phyloP scores from a whole-genome alignment of 2,329 filamentous ascomycete species.

The Beauveria sp. region DNA sequence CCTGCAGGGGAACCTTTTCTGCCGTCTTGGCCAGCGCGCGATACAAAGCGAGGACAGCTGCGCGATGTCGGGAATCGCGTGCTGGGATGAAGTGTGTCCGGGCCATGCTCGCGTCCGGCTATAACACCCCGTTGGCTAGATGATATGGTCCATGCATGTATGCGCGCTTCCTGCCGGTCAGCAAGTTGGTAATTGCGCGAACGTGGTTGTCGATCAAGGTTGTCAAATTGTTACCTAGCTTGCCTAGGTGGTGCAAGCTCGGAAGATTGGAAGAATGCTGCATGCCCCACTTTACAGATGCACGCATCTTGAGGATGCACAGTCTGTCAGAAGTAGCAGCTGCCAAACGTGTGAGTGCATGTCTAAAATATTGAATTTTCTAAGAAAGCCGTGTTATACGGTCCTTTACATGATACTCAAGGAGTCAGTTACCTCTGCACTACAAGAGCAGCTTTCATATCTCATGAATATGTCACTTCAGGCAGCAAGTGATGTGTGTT shows the following conservation, averaged over 20 bases:
- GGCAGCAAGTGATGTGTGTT: too few relatives aligned
- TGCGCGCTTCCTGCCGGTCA: neutral
- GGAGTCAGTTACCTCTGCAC: too few relatives aligned
- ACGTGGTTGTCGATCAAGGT: neutral
- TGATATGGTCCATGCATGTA: neutral
- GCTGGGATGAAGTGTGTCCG: slow-evolving; percentile 37
- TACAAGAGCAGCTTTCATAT: too few relatives aligned
- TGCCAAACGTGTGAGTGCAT: too few relatives aligned
- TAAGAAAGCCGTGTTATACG: too few relatives aligned
- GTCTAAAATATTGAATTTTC: too few relatives aligned
- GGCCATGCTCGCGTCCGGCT: slow-evolving; percentile 17
- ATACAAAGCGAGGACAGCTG: slow-evolving; percentile 61
- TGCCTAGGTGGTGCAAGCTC: neutral
- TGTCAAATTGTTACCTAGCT: neutral
- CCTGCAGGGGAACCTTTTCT: slow-evolving; percentile 43
- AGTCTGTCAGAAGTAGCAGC: too few relatives aligned
- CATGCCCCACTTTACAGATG: neutral
- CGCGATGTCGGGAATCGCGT: slow-evolving; percentile 44
- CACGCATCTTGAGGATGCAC: neutral
- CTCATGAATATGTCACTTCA: too few relatives aligned
- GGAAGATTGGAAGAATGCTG: neutral
- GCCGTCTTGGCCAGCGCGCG: slow-evolving; percentile 58
- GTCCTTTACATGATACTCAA: too few relatives aligned
- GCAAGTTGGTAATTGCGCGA: neutral
- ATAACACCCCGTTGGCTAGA: neutral